These are phyloP conservation scores for Borovskyia barvae DNA, from an alignment of 208 protist species.

Conservation along the genomic window DNA sequence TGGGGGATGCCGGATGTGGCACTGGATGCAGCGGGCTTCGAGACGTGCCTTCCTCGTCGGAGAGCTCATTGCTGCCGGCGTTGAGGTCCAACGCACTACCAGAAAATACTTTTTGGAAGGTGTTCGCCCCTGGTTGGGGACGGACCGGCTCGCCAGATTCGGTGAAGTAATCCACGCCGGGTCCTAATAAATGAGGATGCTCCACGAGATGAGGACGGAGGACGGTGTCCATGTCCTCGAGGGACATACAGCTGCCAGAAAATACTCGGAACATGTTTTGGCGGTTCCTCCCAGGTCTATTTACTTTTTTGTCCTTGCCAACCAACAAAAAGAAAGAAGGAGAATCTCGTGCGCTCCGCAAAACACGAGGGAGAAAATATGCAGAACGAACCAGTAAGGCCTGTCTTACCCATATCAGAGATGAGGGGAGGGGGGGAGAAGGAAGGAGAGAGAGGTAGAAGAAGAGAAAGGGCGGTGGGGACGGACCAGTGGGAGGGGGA, in stretches of 20 bases:
- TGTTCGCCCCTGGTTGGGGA: conserved; percentile 72
- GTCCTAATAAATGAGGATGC: conserved; percentile 79
- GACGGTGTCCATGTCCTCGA: conserved; percentile 89
- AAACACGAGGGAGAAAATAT: too few relatives aligned
- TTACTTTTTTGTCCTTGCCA: conserved; percentile 5
- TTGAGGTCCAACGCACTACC: conserved; percentile 88
- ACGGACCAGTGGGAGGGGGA: too few relatives aligned
- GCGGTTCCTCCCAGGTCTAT: conserved; percentile 1
- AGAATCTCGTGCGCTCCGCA: background rate
- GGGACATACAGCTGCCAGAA: conserved; percentile 86
- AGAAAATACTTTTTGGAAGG: conserved; percentile 89
- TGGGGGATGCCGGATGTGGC: conserved; percentile 42
- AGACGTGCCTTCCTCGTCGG: conserved; percentile 51
- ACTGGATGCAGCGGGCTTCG: conserved; percentile 9
- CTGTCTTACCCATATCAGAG: too few relatives aligned
- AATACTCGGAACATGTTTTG: conserved; percentile 80
- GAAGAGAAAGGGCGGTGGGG: too few relatives aligned
- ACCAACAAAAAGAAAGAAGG: conserved; percentile 9
- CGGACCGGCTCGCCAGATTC: conserved; percentile 81
- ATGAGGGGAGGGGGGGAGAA: too few relatives aligned
- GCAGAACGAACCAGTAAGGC: too few relatives aligned
- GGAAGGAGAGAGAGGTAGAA: too few relatives aligned
- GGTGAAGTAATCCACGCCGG: conserved; percentile 86
- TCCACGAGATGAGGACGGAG: conserved; percentile 62
- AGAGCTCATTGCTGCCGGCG: conserved; percentile 58